Base-by-base conservation (phyloP, 2,329 filamentous ascomycete species). In the Fusarium tricinctum region DNA sequence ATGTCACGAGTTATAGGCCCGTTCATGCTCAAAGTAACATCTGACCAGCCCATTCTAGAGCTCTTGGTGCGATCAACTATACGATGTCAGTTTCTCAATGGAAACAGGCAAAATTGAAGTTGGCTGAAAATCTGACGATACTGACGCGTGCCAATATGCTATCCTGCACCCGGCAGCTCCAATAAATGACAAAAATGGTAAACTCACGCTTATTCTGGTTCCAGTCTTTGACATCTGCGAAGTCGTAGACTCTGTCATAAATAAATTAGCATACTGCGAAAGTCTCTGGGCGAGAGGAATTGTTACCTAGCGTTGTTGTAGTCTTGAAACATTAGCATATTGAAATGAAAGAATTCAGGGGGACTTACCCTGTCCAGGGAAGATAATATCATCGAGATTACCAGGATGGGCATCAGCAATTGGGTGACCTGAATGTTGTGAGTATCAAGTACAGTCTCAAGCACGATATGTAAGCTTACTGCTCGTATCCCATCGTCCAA, bases 1-100 rank as follows among this genome's bases (percentile, higher is more conserved):
- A 97, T 83, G 77, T 92, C 93, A 66, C 90, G 84, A 0, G 95
- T 90, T 12, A 93, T 91, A 1, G 90, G 89, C 0, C 94, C 94
- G 15, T 85, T 85, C 58, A 97, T 78, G 71, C 89, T 93, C 57
- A 97, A 83, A 13, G 91, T 90, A 60, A 97, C 87, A 78, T 97
- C 94, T 15, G 92, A 93, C 94, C 94, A 97, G 20, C 94, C 94
- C 93, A 97, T 97, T 62, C 94, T 88, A 4, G 92, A 93, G 78
- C 85, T 92, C 74, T 89, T 88, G 13, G 89, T 90, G 49, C 94
- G 88, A 73, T 97, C 91, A 20, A 97, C 84, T 87, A 48, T 10
- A 4, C 10, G 20, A 2, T 8, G 8, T 51, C 12, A 70, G 38
- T 45, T 59, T 13, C 26, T 6, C 7, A 5, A 17, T 6, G 15